Evolutionary conservation across 2,329 filamentous ascomycete species (phyloP), one percentile per base, ranked within the genome.

Genomic region (Pseudocercospora fijiensis): DNA sequence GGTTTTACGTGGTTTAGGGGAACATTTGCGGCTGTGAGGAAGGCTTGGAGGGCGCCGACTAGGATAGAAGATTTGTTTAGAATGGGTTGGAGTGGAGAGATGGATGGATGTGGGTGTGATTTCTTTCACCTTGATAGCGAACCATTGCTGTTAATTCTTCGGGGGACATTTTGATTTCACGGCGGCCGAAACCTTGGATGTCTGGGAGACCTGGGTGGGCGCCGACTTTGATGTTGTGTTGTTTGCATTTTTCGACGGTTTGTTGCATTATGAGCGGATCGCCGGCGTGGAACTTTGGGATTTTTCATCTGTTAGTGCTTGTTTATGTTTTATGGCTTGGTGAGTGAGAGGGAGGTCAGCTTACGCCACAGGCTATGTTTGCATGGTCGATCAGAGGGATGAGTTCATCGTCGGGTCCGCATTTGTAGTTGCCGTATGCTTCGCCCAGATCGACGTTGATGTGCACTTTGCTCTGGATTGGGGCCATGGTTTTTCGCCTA

Each of bases 121-220:
- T 10, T 30, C 28, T 30, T 30, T 5, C 28, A 33, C 30, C 30
- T 71, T 89, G 87, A 74, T 89, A 89, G 30, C 86, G 75, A 0
- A 84, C 80, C 65, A 84, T 82, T 7, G 85, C 84, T 1, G 71
- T 72, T 6, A 72, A 41, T 57, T 72, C 71, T 52, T 71, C 67
- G 9, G 67, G 64, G 0, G 79, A 76, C 69, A 89, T 79, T 51
- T 84, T 83, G 73, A 89, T 88, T 65, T 85, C 82, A 18, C 87
- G 81, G 1, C 87, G 79, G 2, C 87, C 87, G 69, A 89, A 89
- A 8, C 87, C 87, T 75, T 86, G 81, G 22, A 88, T 79, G 71
- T 89, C 87, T n/a, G 84, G 86, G 0, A 88, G 78, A 1, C 86
- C 86, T 0, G 87, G 87, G 68, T 90, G 87, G 0, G 87, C 87